phyloP scores from a whole-genome alignment of 257 asterid genomes.

The Cinchona pubescens region DNA sequence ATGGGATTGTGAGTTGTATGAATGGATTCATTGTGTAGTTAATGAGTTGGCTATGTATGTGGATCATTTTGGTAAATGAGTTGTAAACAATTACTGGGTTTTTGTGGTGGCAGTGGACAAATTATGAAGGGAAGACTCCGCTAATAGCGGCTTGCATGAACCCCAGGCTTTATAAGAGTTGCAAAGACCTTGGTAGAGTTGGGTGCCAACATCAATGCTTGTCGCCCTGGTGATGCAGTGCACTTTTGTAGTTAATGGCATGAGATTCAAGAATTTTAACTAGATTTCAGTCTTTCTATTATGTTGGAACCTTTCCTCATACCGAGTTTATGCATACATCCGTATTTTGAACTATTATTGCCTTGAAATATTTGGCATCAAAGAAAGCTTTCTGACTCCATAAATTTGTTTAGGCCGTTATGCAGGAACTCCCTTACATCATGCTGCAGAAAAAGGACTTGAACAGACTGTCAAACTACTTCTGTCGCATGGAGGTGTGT shows the following conservation, averaged over 20 bases:
- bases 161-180: conserved; percentile 57
- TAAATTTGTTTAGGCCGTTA: conserved; percentile 55
- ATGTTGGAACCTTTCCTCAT: conserved; percentile 1
- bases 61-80: neutral
- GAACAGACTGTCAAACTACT: conserved; percentile 85
- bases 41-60: neutral
- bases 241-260: neutral
- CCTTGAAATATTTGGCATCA: neutral
- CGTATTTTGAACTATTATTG: neutral
- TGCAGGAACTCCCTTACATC: conserved; percentile 95
- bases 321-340: neutral
- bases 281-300: neutral
- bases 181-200: conserved; percentile 78
- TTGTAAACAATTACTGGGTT: too few relatives aligned
- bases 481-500: conserved; percentile 82
- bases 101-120: conserved; percentile 66
- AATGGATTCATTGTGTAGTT: neutral
- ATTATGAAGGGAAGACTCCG: conserved; percentile 86
- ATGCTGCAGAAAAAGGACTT: conserved; percentile 97
- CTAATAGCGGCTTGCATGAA: conserved; percentile 78
- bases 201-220: conserved; percentile 92
- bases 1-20: neutral
- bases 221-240: conserved; percentile 59
- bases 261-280: conserved; percentile 4
- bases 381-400: conserved; percentile 1